These are phyloP conservation scores for Discostella stelligera DNA, from an alignment of 352 stramenopile species.

Conservation along the genomic window DNA sequence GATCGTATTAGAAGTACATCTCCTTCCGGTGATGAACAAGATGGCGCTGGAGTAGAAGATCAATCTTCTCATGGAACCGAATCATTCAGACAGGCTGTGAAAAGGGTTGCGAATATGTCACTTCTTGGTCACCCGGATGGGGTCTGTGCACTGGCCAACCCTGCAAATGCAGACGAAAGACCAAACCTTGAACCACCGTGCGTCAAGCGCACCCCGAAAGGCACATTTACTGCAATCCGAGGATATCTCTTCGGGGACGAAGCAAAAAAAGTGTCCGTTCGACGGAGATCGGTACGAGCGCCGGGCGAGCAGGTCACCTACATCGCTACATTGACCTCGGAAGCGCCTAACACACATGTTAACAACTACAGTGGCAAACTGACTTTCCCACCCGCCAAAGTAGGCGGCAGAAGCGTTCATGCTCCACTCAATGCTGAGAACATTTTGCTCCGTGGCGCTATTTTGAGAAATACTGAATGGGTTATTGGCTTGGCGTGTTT, in stretches of 20 bases:
- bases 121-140: slow-evolving; percentile 62
- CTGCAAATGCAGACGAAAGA: slow-evolving; percentile 48
- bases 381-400: slow-evolving; percentile 56
- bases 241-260: slow-evolving; percentile 17
- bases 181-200: slow-evolving; percentile 1
- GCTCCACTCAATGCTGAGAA: slow-evolving; percentile 85
- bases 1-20: slow-evolving; percentile 33
- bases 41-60: slow-evolving; percentile 4
- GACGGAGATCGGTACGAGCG: background rate
- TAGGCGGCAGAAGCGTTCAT: slow-evolving; percentile 45
- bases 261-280: slow-evolving; percentile 13
- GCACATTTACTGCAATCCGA: background rate
- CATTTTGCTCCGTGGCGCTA: slow-evolving; percentile 90
- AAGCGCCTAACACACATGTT: slow-evolving; percentile 78
- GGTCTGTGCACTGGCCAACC: slow-evolving; percentile 55
- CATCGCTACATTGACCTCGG: slow-evolving; percentile 68
- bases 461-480: slow-evolving; percentile 92
- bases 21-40: slow-evolving; percentile 22
- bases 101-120: slow-evolving; percentile 68
- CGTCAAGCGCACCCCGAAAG: slow-evolving; percentile 12
- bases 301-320: slow-evolving; percentile 38
- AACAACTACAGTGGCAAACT: slow-evolving; percentile 80
- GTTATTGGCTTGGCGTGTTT: slow-evolving; percentile 91
- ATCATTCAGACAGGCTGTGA: slow-evolving; percentile 68
- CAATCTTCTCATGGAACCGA: slow-evolving; percentile 37